Base-by-base conservation (phyloP, 441 rosid genomes). In the Mallotus japonicus region DNA sequence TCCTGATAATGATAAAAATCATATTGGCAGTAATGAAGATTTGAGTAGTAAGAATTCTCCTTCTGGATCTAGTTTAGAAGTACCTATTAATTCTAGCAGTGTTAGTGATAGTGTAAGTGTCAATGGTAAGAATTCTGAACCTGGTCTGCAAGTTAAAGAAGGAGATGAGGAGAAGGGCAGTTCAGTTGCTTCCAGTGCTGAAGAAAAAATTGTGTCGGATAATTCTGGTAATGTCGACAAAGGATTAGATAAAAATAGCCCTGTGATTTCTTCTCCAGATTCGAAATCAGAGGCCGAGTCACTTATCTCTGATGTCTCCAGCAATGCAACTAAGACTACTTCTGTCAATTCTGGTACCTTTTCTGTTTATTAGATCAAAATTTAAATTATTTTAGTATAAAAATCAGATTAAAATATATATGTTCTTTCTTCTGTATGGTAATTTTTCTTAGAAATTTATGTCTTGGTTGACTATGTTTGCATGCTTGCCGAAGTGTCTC, bases 331-430 rank as follows among this genome's bases (percentile, higher is more conserved):
- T 54, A 69, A 74, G 16, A 81, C 50, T 44, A 72, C 62, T 81
- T 79, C 87, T 32, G 78, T 73, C 72, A 79, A 77, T 67, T 68
- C 89, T 75, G 92, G 91, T 87, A 73, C 68, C n/a, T 19, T 57
- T 65, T 66, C 60, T 71, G 4, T 65, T 55, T 69, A 16, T 9
- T 44, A 10, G 17, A 19, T 49, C 63, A 28, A 40, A 12, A 40
- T 46, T 59, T 67, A 63, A 40, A 34, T 28, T 28, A 28, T 28
- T 28, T 28, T 2, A 28, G 32, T 28, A 28, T 28, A 24, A 24
- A 24, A 24, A 24, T 24, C 28, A 24, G 28, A 24, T 24, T 24
- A 24, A 24, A 24, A 24, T 24, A 24, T 24, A 24, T 24, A 24
- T 24, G 1, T 62, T 67, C 63, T 51, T 59, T 16, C 16, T 34